Conservation (phyloP, 2,329 filamentous ascomycete genomes). For the Fusarium brevicatenulatum region DNA sequence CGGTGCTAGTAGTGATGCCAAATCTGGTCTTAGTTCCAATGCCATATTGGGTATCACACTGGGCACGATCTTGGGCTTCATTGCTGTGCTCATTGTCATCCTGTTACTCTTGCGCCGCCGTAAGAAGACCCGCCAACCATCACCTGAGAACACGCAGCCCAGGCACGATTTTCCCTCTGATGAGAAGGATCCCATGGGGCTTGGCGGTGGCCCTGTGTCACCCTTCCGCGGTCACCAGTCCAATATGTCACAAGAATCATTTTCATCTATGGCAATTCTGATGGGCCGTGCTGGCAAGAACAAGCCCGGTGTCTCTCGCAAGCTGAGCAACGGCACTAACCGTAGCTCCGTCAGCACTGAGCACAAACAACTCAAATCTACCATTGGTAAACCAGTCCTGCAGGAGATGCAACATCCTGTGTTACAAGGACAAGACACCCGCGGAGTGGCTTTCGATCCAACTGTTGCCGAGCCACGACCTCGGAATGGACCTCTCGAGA, state of each 20-base stretch:
- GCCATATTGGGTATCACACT: slow-evolving; percentile 83
- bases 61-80: slow-evolving; percentile 80
- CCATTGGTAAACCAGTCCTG: slow-evolving; percentile 69
- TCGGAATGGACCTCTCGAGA: slow-evolving; percentile 47
- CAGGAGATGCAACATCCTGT: slow-evolving; percentile 52
- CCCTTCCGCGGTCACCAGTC: slow-evolving; percentile 62
- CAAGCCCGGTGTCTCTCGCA: slow-evolving; percentile 57
- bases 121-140: slow-evolving; percentile 56
- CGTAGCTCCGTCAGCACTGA: slow-evolving; percentile 63
- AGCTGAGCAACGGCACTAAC: slow-evolving; percentile 65
- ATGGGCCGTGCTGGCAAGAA: slow-evolving; percentile 68
- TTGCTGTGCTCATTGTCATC: slow-evolving; percentile 75
- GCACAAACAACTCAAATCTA: slow-evolving; percentile 71
- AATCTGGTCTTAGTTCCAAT: slow-evolving; percentile 54
- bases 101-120: slow-evolving; percentile 67
- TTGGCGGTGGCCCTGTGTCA: slow-evolving; percentile 56
- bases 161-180: slow-evolving; percentile 57
- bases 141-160: slow-evolving; percentile 56
- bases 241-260: slow-evolving; percentile 65
- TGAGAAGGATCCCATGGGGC: slow-evolving; percentile 67
- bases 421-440: slow-evolving; percentile 53
- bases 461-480: slow-evolving; percentile 50
- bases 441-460: slow-evolving; percentile 54
- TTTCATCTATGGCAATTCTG: slow-evolving; percentile 72
- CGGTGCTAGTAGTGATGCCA: slow-evolving; percentile 40